A percentile compares a stretch with the other conserved stretches of the same genome.
These are phyloP conservation scores for Annulohypoxylon truncatum DNA, from an alignment of 2,329 filamentous ascomycete genomes.

Conservation along the genomic window DNA sequence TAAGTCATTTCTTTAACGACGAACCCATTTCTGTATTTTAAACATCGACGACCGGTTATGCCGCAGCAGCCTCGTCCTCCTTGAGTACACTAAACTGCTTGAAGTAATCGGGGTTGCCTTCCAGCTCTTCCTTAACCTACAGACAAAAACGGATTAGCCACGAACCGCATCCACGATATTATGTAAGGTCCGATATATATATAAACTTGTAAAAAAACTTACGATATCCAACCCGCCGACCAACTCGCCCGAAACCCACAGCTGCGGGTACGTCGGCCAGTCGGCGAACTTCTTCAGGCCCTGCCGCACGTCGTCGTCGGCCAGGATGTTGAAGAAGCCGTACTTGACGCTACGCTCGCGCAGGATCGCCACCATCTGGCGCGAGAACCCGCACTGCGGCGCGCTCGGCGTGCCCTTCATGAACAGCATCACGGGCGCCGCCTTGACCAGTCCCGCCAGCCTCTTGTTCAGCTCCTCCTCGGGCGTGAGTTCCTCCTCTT, in stretches of 20 bases:
- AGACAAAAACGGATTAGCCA: slow-evolving; percentile 14
- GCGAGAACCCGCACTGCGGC: slow-evolving; percentile 92
- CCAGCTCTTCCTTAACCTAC: slow-evolving; percentile 93
- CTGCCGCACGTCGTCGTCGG: slow-evolving; percentile 96
- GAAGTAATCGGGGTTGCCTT: slow-evolving; percentile 85
- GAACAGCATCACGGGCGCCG: slow-evolving; percentile 97
- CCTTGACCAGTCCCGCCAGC: slow-evolving; percentile 87
- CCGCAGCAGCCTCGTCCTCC: slow-evolving; percentile 54
- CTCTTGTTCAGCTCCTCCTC: slow-evolving; percentile 89
- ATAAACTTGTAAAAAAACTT: slow-evolving; percentile 58
- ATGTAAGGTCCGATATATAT: no score
- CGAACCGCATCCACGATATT: neutral
- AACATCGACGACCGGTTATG: slow-evolving; percentile 17
- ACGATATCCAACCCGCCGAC: slow-evolving; percentile 97
- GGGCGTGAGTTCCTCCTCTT: slow-evolving; percentile 49
- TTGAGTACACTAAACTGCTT: slow-evolving; percentile 72
- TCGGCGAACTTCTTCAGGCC: slow-evolving; percentile 98
- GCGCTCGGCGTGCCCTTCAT: slow-evolving; percentile 95
- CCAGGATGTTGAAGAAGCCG: slow-evolving; percentile 98
- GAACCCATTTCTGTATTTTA: neutral
- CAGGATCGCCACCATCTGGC: slow-evolving; percentile 87
- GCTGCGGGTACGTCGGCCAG: slow-evolving; percentile 96
- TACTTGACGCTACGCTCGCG: slow-evolving; percentile 93
- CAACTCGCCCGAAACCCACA: slow-evolving; percentile 91
- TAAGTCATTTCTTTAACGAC: neutral